These are phyloP conservation scores for Pleodorina starrii DNA, from an alignment of 139 green algal genomes.

Conservation along the genomic window DNA sequence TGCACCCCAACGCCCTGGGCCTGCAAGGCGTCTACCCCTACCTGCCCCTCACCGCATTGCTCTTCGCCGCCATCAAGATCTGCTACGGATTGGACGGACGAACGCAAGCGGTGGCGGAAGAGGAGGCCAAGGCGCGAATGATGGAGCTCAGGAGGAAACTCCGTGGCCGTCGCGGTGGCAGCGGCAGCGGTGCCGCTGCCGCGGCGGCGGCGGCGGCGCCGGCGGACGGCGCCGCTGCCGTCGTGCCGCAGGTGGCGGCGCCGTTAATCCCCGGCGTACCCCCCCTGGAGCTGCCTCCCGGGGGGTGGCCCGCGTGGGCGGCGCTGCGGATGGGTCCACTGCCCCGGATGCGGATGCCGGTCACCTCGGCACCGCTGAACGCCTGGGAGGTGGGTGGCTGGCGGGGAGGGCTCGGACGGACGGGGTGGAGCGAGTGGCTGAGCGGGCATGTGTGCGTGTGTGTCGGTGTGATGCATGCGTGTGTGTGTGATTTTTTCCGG, in stretches of 20 bases:
- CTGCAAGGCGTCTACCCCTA: not conserved
- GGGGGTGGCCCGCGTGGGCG: constrained; percentile 36
- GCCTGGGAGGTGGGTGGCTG: constrained; percentile 2
- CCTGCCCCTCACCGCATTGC: not conserved
- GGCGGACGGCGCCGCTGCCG: not conserved
- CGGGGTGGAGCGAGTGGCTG: not conserved
- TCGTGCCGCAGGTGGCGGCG: constrained; percentile 3
- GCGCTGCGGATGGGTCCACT: not conserved
- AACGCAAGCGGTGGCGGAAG: not conserved
- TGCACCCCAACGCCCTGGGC: not conserved
- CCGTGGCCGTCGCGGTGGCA: no score
- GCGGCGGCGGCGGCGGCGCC: not conserved
- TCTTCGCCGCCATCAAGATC: constrained; percentile 8
- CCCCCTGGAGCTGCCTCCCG: constrained; percentile 12
- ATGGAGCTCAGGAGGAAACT: no score
- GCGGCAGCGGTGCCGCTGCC: not conserved
- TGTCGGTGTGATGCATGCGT: no score
- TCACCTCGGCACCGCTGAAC: not conserved
- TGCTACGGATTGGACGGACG: constrained; percentile 25
- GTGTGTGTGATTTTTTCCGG: not conserved
- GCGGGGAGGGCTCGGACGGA: not conserved
- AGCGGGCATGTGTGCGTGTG: not conserved
- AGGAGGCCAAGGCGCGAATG: not conserved
- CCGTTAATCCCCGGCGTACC: constrained; percentile 4
- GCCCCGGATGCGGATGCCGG: not conserved